Percentiles rank a stretch among this genome's conserved stretches.
phyloP scores from a whole-genome alignment of 768 basidiomycete genomes.

The Exidia glandulosa region DNA sequence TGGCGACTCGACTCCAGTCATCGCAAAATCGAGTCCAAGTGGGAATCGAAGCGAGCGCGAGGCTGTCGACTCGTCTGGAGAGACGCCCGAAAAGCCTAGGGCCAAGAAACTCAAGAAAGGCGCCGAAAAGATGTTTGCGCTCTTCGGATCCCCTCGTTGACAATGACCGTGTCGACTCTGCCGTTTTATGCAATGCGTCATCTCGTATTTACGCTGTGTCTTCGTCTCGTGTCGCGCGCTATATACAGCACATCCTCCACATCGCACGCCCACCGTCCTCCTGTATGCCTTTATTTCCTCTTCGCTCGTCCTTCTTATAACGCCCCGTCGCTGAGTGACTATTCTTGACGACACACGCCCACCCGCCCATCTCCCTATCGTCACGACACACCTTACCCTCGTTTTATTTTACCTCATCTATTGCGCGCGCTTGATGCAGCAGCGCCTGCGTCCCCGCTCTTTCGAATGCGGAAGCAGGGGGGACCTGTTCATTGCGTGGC shows the following conservation, averaged over 20 bases:
- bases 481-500: no score
- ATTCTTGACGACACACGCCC: neutral
- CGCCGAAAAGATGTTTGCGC: conserved; percentile 73
- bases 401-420: no score
- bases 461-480: no score
- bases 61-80: conserved; percentile 8
- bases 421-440: no score
- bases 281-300: neutral
- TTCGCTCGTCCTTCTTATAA: neutral
- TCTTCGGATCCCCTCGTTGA: conserved; percentile 60
- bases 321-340: neutral
- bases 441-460: no score
- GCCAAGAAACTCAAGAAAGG: conserved; percentile 72
- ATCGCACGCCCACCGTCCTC: neutral
- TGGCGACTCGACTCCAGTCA: conserved; percentile 24
- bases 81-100: conserved; percentile 50
- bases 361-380: neutral
- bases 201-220: neutral
- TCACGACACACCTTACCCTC: no score
- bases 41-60: neutral
- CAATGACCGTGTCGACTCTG: neutral
- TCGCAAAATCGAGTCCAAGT: neutral
- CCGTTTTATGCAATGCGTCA: neutral
- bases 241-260: neutral
- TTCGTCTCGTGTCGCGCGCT: neutral